Percentiles rank a stretch among this genome's conserved stretches.
Conservation (phyloP, 345 rosid species). For the Reutealis trisperma region DNA sequence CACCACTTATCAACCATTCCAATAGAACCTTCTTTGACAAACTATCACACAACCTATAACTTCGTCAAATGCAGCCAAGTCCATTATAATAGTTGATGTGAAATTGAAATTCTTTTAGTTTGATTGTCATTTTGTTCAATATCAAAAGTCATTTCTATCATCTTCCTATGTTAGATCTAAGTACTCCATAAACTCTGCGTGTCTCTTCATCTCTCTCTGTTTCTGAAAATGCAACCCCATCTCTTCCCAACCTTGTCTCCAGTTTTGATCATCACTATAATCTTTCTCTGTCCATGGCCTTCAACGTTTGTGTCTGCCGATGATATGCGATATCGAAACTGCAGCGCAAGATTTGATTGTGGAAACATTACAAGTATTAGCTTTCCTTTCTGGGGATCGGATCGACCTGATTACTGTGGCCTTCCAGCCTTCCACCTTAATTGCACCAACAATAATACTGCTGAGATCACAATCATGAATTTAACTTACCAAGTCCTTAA, state of each 20-base stretch:
- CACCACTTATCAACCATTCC: background rate
- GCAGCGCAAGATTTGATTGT: slow-evolving; percentile 27
- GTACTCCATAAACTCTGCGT: background rate
- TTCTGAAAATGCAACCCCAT: background rate
- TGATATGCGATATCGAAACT: slow-evolving; percentile 12
- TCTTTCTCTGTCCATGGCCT: background rate
- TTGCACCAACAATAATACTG: slow-evolving; percentile 13
- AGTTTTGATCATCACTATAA: background rate
- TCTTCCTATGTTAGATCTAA: background rate
- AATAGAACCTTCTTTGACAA: slow-evolving; percentile 14
- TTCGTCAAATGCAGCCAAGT: slow-evolving; percentile 11
- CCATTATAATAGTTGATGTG: background rate
- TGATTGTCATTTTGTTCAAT: background rate
- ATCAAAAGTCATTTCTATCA: background rate
- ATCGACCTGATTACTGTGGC: slow-evolving; percentile 32
- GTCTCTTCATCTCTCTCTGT: background rate
- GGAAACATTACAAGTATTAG: slow-evolving; percentile 18
- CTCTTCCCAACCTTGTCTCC: background rate
- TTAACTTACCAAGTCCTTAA: slow-evolving; percentile 31
- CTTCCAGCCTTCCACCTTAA: slow-evolving; percentile 24
- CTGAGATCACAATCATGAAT: slow-evolving; percentile 28
- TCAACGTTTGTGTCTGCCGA: background rate
- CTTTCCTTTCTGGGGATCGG: slow-evolving; percentile 42
- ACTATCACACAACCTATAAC: background rate
- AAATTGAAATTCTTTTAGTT: background rate